Conservation (phyloP, 2,329 filamentous ascomycete genomes). For the Colletotrichum brevisporum region DNA sequence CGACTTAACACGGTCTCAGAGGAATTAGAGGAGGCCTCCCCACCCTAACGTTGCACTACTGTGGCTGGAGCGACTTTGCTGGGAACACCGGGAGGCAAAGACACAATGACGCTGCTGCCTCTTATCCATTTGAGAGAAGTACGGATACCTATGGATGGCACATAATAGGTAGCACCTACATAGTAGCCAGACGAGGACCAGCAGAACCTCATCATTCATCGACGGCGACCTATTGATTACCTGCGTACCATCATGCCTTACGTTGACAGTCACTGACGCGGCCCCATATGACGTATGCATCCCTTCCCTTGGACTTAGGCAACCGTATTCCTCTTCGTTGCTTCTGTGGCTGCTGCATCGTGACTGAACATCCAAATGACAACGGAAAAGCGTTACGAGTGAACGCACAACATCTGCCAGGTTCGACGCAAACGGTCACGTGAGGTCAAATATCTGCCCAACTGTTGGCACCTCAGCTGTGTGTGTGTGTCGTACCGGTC, state of each 20-base stretch:
- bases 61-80: too few relatives aligned
- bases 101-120: background rate
- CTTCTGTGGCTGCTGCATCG: background rate
- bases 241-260: too few relatives aligned
- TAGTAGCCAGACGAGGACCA: too few relatives aligned
- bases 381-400: too few relatives aligned
- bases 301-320: slow-evolving; percentile 7
- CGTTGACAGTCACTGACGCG: slow-evolving; percentile 11
- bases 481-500: too few relatives aligned
- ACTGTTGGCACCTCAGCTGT: background rate
- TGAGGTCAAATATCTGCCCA: background rate
- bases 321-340: slow-evolving; percentile 8
- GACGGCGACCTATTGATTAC: too few relatives aligned
- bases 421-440: slow-evolving; percentile 12
- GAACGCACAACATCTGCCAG: too few relatives aligned
- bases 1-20: too few relatives aligned
- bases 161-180: too few relatives aligned
- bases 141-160: too few relatives aligned
- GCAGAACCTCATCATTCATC: too few relatives aligned
- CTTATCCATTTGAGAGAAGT: too few relatives aligned
- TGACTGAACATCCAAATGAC: slow-evolving; percentile 12
- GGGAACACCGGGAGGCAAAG: background rate
- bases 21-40: background rate
- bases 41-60: background rate
- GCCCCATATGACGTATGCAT: slow-evolving; percentile 30